These are phyloP conservation scores for Carex littledalei DNA, from an alignment of 176 grass and related monocot genomes.

Conservation along the genomic window DNA sequence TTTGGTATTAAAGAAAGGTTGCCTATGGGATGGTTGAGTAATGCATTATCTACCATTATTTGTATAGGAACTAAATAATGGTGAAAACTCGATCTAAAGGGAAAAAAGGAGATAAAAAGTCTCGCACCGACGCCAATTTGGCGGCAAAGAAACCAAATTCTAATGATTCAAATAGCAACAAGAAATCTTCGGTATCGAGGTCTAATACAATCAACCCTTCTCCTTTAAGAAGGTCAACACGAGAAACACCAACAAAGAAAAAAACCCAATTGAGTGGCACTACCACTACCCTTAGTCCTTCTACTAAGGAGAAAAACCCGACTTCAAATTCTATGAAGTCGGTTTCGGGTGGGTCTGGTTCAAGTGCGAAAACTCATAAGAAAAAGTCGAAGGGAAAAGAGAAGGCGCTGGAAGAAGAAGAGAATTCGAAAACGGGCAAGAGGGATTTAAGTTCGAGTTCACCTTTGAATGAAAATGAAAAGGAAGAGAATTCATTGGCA, in stretches of 20 bases:
- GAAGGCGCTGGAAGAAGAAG: neutral
- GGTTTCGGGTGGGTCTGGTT: constrained; percentile 23
- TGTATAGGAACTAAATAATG: constrained; percentile 13
- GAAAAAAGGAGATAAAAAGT: constrained; percentile 3
- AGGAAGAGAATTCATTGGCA: neutral
- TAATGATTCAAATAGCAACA: neutral
- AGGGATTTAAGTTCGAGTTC: neutral
- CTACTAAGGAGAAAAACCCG: neutral
- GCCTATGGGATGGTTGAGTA: neutral
- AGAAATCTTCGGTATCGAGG: neutral
- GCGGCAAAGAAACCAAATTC: neutral
- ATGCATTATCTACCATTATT: neutral
- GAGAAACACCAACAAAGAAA: constrained; percentile 45
- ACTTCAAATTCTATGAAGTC: constrained; percentile 21
- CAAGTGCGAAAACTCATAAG: neutral
- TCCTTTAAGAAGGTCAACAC: constrained; percentile 58
- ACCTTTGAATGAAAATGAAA: neutral
- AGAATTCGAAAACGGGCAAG: neutral
- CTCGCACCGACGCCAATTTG: neutral
- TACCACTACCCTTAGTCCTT: constrained; percentile 11
- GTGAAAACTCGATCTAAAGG: constrained; percentile 52
- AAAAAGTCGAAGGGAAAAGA: constrained; percentile 1
- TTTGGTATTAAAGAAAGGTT: too few species aligned
- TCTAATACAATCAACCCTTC: neutral
- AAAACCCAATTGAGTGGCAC: neutral